Percentiles rank a stretch among this genome's conserved stretches.
phyloP scores from a whole-genome alignment of 371 early-diverging fungal species.

The Pancytospora philotis region DNA sequence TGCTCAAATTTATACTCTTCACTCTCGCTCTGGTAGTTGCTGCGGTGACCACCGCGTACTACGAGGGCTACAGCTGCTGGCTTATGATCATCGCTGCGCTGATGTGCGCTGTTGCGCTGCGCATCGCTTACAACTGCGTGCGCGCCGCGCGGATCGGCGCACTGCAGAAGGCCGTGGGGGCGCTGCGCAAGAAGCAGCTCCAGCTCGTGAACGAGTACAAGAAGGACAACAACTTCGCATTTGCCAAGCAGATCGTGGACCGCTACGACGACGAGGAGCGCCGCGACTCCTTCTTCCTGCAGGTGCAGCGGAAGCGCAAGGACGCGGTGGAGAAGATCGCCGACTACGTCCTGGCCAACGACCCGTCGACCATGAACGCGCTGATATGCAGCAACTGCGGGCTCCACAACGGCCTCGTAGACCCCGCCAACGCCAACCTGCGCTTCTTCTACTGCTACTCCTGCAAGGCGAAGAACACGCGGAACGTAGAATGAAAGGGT shows the following conservation, averaged over 20 bases:
- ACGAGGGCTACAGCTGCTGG: neutral
- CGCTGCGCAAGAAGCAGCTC: conserved; percentile 37
- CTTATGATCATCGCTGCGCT: neutral
- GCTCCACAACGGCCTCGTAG: conserved; percentile 75
- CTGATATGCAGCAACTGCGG: conserved; percentile 75
- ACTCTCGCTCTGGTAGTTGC: neutral
- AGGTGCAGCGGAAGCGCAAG: conserved; percentile 61
- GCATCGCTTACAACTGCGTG: neutral
- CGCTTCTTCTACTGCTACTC: conserved; percentile 59
- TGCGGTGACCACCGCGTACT: neutral
- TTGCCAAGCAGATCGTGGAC: conserved; percentile 75
- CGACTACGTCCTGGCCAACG: conserved; percentile 58
- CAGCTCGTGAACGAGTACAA: conserved; percentile 68
- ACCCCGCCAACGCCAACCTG: conserved; percentile 67
- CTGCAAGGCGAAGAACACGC: conserved; percentile 35
- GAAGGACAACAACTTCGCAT: conserved; percentile 71
- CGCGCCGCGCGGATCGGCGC: conserved; percentile 11
- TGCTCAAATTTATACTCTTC: neutral
- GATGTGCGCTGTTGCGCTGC: neutral
- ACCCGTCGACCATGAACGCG: conserved; percentile 69
- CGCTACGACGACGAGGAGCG: conserved; percentile 64
- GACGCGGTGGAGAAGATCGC: conserved; percentile 72
- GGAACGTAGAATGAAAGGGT: conserved; percentile 10
- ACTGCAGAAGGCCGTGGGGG: conserved; percentile 23
- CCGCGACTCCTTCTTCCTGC: conserved; percentile 21